Conservation (phyloP, 2,329 filamentous ascomycete species). For the Botryotinia narcissicola region DNA sequence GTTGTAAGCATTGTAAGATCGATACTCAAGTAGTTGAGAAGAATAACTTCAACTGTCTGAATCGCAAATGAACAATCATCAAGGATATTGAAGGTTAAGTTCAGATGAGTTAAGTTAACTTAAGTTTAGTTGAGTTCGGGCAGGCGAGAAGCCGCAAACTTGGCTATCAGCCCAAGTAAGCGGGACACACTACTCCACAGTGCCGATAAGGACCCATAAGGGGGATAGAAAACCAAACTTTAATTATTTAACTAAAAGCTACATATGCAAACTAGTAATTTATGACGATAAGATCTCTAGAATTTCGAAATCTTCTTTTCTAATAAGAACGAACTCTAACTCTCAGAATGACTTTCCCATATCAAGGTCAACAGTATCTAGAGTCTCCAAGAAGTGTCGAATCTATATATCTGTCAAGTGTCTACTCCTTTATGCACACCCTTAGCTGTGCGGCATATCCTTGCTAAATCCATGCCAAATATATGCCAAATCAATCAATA, state of each 20-base stretch:
- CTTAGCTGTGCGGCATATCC: neutral
- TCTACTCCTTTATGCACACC: neutral
- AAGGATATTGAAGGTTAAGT: neutral
- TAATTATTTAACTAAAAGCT: neutral
- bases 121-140: conserved; percentile 11
- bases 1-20: conserved; percentile 16
- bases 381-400: neutral
- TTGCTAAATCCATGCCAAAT: conserved; percentile 2
- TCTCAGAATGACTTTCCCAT: neutral
- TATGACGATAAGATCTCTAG: neutral
- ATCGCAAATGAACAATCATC: neutral
- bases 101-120: neutral
- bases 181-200: neutral
- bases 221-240: neutral
- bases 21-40: neutral
- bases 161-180: conserved; percentile 18
- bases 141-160: conserved; percentile 14
- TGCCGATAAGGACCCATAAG: neutral
- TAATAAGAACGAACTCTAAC: neutral
- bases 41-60: conserved; percentile 15
- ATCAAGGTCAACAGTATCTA: neutral
- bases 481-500: neutral
- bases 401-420: neutral
- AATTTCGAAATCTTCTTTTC: neutral
- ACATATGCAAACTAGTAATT: neutral